These are phyloP conservation scores for Cichorium intybus DNA, from an alignment of 140 eudicot species.

Conservation along the genomic window DNA sequence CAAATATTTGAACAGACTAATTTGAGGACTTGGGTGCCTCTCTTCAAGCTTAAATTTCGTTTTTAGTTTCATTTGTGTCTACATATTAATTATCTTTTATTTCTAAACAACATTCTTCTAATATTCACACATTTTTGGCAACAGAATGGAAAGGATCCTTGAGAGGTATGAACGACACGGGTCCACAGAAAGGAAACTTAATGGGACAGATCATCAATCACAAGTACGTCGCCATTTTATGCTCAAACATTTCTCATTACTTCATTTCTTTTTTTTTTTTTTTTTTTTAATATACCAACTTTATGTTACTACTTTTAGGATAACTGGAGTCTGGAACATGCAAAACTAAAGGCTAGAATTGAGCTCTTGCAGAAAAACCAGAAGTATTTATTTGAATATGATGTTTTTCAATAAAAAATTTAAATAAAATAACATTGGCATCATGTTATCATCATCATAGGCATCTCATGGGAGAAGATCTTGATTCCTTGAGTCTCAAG, in stretches of 20 bases:
- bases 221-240: constrained; percentile 26
- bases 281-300: too few relatives aligned
- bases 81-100: too few relatives aligned
- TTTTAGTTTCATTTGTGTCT: too few relatives aligned
- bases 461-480: constrained; percentile 78
- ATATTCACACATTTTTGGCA: neutral
- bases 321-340: constrained; percentile 54
- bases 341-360: constrained; percentile 56
- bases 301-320: constrained; percentile 26
- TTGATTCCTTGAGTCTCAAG: constrained; percentile 58
- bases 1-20: too few relatives aligned
- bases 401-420: neutral
- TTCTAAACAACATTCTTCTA: too few relatives aligned
- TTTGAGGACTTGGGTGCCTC: too few relatives aligned
- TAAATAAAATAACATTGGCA: neutral
- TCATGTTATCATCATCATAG: constrained; percentile 22
- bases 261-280: neutral
- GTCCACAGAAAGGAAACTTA: constrained; percentile 45
- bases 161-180: constrained; percentile 71
- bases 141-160: constrained; percentile 74
- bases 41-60: too few relatives aligned
- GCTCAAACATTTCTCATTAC: neutral
- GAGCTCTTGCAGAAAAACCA: constrained; percentile 56
- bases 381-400: constrained; percentile 27
- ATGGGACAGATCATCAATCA: constrained; percentile 34